A percentile compares a stretch with the other conserved stretches of the same genome.
phyloP scores from a whole-genome alignment of 2,329 filamentous ascomycete genomes.

The Thelonectria rubi region DNA sequence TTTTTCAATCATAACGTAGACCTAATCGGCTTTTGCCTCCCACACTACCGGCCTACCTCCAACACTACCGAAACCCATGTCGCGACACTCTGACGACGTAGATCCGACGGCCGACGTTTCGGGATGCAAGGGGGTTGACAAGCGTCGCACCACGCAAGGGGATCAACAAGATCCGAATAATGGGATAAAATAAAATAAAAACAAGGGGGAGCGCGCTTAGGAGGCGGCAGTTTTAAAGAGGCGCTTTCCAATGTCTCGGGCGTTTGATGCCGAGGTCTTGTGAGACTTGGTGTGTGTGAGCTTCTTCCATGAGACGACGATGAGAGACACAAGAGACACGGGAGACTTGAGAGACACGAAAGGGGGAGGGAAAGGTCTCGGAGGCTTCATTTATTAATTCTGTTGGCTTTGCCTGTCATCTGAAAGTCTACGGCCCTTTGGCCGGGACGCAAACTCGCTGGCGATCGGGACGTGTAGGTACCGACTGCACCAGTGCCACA shows the following conservation, averaged over 20 bases:
- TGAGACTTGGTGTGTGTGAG: not conserved
- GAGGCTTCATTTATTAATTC: constrained; percentile 8
- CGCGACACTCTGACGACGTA: constrained; percentile 3
- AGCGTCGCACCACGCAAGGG: constrained; percentile 7
- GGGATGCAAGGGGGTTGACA: constrained; percentile 1
- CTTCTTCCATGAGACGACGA: not conserved
- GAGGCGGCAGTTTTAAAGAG: not conserved
- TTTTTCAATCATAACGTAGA: no score
- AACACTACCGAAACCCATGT: constrained; percentile 15
- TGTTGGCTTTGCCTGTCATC: constrained; percentile 7
- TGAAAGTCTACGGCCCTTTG: not conserved
- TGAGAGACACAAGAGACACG: not conserved
- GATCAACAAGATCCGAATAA: not conserved
- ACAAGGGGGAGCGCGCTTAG: not conserved
- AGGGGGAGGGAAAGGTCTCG: not conserved
- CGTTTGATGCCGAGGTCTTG: not conserved
- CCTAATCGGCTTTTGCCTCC: no score
- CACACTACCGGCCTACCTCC: not conserved
- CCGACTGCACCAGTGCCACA: not conserved
- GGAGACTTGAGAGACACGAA: not conserved
- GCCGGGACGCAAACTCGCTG: not conserved
- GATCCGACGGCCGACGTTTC: constrained; percentile 26
- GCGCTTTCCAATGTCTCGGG: not conserved
- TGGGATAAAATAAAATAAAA: no score
- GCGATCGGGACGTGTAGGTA: not conserved